Conservation (phyloP, 805 yeast genomes). For the Wickerhamiella brachini region DNA sequence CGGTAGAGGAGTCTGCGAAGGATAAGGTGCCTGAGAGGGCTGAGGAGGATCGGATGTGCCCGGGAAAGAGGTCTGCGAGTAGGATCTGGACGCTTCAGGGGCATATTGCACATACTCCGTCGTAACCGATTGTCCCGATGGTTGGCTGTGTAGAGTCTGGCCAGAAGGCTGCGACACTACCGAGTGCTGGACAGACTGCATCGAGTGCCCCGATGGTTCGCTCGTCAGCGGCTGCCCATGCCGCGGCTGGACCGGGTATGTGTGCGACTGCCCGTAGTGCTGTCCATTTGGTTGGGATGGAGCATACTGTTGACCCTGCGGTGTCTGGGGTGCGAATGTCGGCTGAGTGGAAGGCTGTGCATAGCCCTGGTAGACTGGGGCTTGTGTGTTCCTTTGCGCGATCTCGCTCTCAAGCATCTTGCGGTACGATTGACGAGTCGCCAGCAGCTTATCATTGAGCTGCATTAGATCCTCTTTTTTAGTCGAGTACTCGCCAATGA, state of each 20-base stretch:
- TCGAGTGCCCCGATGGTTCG: background rate
- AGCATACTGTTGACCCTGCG: constrained; percentile 2
- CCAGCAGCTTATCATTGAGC: constrained; percentile 54
- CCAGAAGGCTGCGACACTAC: no score
- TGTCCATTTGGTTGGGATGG: no score
- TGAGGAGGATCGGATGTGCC: no score
- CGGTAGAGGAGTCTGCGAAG: no score
- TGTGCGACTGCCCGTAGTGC: no score
- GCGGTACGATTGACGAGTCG: constrained; percentile 58
- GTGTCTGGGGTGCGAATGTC: background rate
- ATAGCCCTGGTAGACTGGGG: background rate
- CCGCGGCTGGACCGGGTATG: no score
- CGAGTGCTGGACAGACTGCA: background rate
- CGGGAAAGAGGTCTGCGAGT: no score
- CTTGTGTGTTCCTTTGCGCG: background rate
- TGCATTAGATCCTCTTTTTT: constrained; percentile 65
- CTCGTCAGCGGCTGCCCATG: no score
- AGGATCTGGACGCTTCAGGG: no score
- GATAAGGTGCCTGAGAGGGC: no score
- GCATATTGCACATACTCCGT: background rate
- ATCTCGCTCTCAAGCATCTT: constrained; percentile 37
- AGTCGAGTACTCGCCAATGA: constrained; percentile 64
- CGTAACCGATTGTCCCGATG: background rate
- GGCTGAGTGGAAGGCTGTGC: background rate
- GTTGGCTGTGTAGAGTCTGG: background rate